These are phyloP conservation scores for Gastrodia elata DNA, from an alignment of 106 monocot genomes.

Conservation along the genomic window DNA sequence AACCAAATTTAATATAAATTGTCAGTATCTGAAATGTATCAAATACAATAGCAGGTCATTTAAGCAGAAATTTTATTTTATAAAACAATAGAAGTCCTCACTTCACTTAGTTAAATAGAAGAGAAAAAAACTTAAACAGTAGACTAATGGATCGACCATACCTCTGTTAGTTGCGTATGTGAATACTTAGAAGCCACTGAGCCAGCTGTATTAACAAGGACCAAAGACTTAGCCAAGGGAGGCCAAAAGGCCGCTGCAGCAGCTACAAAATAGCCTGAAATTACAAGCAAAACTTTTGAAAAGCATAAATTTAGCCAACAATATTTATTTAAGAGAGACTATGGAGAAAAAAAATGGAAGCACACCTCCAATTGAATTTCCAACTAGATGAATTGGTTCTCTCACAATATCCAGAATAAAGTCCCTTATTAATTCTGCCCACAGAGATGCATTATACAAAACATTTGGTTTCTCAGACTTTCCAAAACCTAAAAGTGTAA, in stretches of 20 bases:
- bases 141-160: too few species aligned
- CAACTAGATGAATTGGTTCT: slow-evolving; percentile 86
- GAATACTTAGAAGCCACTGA: slow-evolving; percentile 54
- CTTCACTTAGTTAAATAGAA: not conserved
- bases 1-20: not conserved
- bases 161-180: slow-evolving; percentile 30
- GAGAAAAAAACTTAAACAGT: not conserved
- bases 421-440: slow-evolving; percentile 92
- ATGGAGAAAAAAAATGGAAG: not conserved
- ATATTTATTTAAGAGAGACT: not conserved
- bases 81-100: not conserved
- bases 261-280: slow-evolving; percentile 71
- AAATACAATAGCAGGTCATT: not conserved
- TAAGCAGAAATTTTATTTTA: not conserved
- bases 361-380: slow-evolving; percentile 93
- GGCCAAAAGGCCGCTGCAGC: slow-evolving; percentile 76
- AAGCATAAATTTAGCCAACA: not conserved
- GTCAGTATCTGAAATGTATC: not conserved
- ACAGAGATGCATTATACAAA: slow-evolving; percentile 60
- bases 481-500: slow-evolving; percentile 91
- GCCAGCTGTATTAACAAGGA: slow-evolving; percentile 87
- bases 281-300: slow-evolving; percentile 1
- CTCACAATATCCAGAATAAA: slow-evolving; percentile 82
- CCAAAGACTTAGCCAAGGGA: slow-evolving; percentile 42
- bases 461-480: slow-evolving; percentile 92